Evolutionary conservation across 768 basidiomycete genomes (phyloP), one percentile per base, ranked within the genome.

Genomic region (Tulasnella sp.): DNA sequence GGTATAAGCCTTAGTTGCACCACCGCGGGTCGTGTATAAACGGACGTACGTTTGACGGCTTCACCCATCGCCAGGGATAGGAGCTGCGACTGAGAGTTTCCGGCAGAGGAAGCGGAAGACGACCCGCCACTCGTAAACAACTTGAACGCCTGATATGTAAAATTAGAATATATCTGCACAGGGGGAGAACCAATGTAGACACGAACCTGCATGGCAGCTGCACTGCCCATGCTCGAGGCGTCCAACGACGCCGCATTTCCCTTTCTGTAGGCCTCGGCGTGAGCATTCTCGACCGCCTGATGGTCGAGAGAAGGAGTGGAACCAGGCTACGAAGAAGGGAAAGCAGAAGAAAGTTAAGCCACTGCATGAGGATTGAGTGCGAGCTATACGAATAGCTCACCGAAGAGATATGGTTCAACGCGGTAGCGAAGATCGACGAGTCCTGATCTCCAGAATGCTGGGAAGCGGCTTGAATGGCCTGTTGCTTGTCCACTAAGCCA

Each of bases 121-220:
- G 29, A 26, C 23, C 67, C 39, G 26, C 67, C 77, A 46, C 77
- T 44, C 10, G 51, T 57, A 20, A 77, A 77, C 70, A 70, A 82
- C 85, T 93, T 91, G 78, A 94, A 83, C 9, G 87, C 87, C 90
- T 93, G 82, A 82, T 74, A 37, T 57, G 69, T 46, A 61, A 61
- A 37, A 73, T 16, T 72, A 70, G n/a, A 26, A 61, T 35, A 35
- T 16, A 78, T 46, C 32, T 11, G 37, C n/a, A 44, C 23, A 15
- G 16, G 35, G 10, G 67, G n/a, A 67, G 35, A 20, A 15, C 18
- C 46, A 26, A 79, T 67, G 29, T 10, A 29, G 32, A 26, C 13
- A 26, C 84, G 77, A 78, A 90, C 91, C 87, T 93, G 88, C 80
- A 93, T 80, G 18, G 94, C 94, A 26, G 94, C 94, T 35, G 94